Evolutionary conservation across 257 asterid species (phyloP).

Genomic region (Agastache rugosa): DNA sequence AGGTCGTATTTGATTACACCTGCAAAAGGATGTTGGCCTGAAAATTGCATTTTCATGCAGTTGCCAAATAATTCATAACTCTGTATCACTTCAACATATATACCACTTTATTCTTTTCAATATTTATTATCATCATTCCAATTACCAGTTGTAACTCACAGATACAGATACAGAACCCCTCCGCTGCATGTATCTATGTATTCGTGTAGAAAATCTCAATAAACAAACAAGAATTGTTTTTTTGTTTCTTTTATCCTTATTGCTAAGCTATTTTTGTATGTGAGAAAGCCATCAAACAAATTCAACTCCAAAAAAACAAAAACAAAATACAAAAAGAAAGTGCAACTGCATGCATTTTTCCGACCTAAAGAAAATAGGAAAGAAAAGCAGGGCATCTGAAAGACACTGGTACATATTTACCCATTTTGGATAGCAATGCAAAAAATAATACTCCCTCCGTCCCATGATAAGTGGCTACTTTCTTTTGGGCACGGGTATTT

Average conservation of each 20-base stretch:
- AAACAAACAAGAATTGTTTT: neutral
- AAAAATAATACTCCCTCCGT: no score
- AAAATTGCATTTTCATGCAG: neutral
- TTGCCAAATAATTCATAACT: neutral
- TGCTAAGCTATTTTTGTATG: neutral
- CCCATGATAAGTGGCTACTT: no score
- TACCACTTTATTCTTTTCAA: constrained; percentile 23
- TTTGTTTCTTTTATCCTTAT: no score
- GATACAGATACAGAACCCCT: neutral
- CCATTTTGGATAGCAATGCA: no score
- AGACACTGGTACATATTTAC: no score
- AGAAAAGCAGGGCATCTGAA: no score
- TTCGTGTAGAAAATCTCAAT: neutral
- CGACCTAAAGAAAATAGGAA: no score
- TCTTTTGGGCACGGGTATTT: no score
- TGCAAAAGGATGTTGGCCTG: constrained; percentile 75
- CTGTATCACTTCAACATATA: neutral
- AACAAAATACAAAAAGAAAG: no score
- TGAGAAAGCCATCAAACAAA: neutral
- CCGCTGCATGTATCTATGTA: no score
- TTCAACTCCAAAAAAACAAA: no score
- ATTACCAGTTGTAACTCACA: neutral
- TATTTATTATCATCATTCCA: neutral
- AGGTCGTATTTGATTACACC: constrained; percentile 73
- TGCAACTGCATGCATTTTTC: no score